phyloP scores from a whole-genome alignment of 2,329 filamentous ascomycete species.

The Esteya vermicola region DNA sequence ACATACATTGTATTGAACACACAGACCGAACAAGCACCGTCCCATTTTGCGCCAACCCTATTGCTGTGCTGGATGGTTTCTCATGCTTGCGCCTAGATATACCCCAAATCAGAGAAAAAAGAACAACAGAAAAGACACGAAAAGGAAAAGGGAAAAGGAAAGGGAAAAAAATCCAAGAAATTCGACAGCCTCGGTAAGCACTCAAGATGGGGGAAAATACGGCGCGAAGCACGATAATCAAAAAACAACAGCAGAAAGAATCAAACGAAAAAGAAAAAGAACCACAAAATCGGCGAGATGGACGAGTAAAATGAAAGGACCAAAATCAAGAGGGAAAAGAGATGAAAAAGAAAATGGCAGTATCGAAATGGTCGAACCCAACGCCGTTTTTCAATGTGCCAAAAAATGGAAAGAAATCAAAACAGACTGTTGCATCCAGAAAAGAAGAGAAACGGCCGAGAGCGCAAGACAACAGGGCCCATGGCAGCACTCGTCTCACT shows the following conservation, averaged over 20 bases:
- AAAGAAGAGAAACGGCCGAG: too few relatives aligned
- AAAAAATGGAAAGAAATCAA: too few relatives aligned
- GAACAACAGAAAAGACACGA: slow-evolving; percentile 3
- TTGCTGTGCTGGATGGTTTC: slow-evolving; percentile 12
- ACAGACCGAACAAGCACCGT: slow-evolving; percentile 8
- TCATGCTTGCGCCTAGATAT: slow-evolving; percentile 7
- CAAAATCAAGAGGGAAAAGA: background rate
- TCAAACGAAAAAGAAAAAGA: background rate
- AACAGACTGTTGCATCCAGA: too few relatives aligned
- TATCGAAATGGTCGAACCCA: background rate
- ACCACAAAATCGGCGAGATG: too few relatives aligned
- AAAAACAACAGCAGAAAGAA: too few relatives aligned
- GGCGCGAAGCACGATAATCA: too few relatives aligned
- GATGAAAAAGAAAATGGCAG: background rate
- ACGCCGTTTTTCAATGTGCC: too few relatives aligned
- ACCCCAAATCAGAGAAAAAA: background rate
- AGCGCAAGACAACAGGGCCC: too few relatives aligned
- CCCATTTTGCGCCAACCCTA: slow-evolving; percentile 12
- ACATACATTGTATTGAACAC: background rate
- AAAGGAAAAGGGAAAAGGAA: background rate
- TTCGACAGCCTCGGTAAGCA: too few relatives aligned
- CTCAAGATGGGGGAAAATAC: too few relatives aligned
- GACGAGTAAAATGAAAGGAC: background rate
- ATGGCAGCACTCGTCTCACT: too few relatives aligned
- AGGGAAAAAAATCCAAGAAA: background rate